Conservation (phyloP, 2,329 filamentous ascomycete genomes). For the Arthrobotrys entomopaga region DNA sequence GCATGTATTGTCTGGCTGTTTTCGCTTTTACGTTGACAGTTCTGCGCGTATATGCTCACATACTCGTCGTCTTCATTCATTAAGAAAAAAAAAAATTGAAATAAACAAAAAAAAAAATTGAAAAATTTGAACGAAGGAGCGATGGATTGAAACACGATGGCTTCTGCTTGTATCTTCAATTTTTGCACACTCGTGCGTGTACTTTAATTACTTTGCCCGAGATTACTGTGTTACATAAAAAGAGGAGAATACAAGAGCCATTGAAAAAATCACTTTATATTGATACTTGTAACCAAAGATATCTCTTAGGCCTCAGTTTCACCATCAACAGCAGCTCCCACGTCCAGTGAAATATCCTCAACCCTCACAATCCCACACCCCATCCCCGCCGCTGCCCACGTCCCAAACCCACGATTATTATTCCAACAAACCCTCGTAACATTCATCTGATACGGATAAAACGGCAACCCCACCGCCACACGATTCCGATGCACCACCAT, state of each 20-base stretch:
- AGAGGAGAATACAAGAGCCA: conserved; percentile 50
- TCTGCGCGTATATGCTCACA: conserved; percentile 7
- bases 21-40: neutral
- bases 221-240: conserved; percentile 15
- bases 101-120: conserved; percentile 23
- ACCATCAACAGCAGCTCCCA: conserved; percentile 3
- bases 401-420: conserved; percentile 65
- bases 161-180: conserved; percentile 24
- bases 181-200: neutral
- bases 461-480: conserved; percentile 45
- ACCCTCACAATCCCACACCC: conserved; percentile 66
- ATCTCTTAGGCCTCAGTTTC: neutral
- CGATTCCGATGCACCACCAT: conserved; percentile 54
- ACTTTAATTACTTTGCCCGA: neutral
- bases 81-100: conserved; percentile 13
- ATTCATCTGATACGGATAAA: conserved; percentile 64
- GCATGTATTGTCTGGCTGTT: neutral
- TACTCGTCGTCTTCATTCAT: neutral
- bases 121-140: neutral
- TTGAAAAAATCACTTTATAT: conserved; percentile 24
- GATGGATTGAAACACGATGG: conserved; percentile 14
- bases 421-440: conserved; percentile 66
- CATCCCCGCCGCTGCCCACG: conserved; percentile 67
- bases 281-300: neutral
- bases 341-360: conserved; percentile 63